Evolutionary conservation across 2,329 filamentous ascomycete genomes (phyloP).

Genomic region (Talaromyces sp.): DNA sequence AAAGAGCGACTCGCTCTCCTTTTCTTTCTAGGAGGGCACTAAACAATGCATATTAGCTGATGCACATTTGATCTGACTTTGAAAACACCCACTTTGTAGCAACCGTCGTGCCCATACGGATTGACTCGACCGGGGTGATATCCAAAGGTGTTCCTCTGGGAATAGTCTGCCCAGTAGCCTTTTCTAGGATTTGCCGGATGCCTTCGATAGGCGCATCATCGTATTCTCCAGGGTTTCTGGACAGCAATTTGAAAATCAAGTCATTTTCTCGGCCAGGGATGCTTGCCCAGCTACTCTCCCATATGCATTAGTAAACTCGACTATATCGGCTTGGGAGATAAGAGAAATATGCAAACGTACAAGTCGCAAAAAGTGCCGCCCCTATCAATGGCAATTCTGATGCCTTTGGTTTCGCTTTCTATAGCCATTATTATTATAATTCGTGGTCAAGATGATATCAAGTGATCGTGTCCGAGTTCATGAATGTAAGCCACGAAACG

Average conservation of each 20-base stretch:
- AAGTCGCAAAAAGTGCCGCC: constrained; percentile 24
- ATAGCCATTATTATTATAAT: constrained; percentile 1
- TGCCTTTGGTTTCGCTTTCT: constrained; percentile 6
- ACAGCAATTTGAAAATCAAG: constrained; percentile 26
- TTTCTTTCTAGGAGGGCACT: constrained; percentile 82
- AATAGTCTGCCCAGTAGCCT: constrained; percentile 16
- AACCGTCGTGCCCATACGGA: constrained; percentile 88
- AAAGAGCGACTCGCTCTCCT: constrained; percentile 74
- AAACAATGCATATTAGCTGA: constrained; percentile 54
- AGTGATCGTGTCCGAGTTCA: not conserved
- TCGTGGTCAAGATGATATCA: not conserved
- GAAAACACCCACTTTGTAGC: constrained; percentile 59
- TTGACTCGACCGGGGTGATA: constrained; percentile 33
- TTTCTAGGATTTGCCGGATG: constrained; percentile 62
- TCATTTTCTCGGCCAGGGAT: constrained; percentile 21
- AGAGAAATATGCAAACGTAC: not conserved
- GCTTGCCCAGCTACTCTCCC: constrained; percentile 15
- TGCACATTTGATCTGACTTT: not conserved
- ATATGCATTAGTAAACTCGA: not conserved
- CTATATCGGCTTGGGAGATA: not conserved
- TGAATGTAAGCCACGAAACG: not conserved
- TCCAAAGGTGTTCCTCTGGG: constrained; percentile 18
- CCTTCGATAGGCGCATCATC: constrained; percentile 65
- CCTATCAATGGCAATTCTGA: constrained; percentile 18
- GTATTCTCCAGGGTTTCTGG: constrained; percentile 24